These are phyloP conservation scores for Stachybotrys elegans DNA, from an alignment of 2,329 filamentous ascomycete species.

Conservation along the genomic window DNA sequence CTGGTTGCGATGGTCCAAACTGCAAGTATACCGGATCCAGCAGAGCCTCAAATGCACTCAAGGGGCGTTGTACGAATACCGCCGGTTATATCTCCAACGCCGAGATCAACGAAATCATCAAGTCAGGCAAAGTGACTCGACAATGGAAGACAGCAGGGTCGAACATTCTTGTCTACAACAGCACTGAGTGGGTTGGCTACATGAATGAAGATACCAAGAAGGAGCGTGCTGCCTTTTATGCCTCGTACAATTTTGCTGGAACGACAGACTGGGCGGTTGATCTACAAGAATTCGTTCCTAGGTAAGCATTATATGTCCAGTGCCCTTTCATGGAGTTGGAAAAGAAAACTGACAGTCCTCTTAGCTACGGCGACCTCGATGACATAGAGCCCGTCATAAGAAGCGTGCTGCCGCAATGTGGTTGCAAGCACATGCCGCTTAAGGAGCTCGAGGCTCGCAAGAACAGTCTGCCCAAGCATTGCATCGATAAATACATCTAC, in stretches of 20 bases:
- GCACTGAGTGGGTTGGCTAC: conserved; percentile 23
- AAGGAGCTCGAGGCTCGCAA: conserved; percentile 6
- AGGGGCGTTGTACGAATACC: conserved; percentile 17
- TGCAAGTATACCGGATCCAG: conserved; percentile 20
- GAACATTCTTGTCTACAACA: conserved; percentile 17
- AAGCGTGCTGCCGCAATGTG: neutral
- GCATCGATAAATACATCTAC: conserved; percentile 9
- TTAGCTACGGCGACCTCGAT: neutral
- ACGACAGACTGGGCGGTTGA: conserved; percentile 26
- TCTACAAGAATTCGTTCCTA: conserved; percentile 12
- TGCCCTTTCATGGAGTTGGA: neutral
- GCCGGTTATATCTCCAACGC: conserved; percentile 22
- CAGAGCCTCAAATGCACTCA: conserved; percentile 15
- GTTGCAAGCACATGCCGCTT: conserved; percentile 18
- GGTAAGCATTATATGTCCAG: neutral
- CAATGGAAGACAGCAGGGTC: conserved; percentile 12
- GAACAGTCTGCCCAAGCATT: conserved; percentile 6
- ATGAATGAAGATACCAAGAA: conserved; percentile 20
- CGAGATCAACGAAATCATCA: conserved; percentile 21
- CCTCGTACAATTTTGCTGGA: conserved; percentile 22
- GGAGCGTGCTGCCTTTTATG: conserved; percentile 12
- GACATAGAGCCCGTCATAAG: neutral
- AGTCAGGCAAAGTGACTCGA: conserved; percentile 13
- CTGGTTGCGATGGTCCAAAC: conserved; percentile 16
- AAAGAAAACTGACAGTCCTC: neutral